Evolutionary conservation across 345 rosid species (phyloP).

Genomic region (Mangifera indica): DNA sequence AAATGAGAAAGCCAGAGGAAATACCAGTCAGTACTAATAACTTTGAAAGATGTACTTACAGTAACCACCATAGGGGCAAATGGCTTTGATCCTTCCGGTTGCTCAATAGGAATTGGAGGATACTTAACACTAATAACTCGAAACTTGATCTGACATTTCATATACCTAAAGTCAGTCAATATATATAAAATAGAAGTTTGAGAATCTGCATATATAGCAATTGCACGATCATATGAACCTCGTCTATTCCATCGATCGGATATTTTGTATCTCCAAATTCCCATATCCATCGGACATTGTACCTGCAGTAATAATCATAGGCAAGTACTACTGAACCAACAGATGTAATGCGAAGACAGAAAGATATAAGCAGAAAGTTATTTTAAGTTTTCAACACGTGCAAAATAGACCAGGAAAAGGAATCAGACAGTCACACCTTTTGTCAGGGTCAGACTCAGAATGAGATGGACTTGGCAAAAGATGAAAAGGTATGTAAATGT

Average conservation of each 20-base stretch:
- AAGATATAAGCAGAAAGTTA: not conserved
- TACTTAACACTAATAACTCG: slow-evolving; percentile 53
- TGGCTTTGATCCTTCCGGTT: slow-evolving; percentile 57
- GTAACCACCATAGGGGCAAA: slow-evolving; percentile 86
- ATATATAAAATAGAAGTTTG: not conserved
- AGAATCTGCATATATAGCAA: not conserved
- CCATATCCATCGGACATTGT: slow-evolving; percentile 77
- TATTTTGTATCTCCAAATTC: slow-evolving; percentile 33
- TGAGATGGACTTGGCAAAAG: slow-evolving; percentile 52
- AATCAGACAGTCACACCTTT: slow-evolving; percentile 34
- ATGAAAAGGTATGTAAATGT: slow-evolving; percentile 60
- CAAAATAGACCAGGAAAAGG: slow-evolving; percentile 4
- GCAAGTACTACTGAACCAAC: not conserved
- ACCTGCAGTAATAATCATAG: slow-evolving; percentile 40
- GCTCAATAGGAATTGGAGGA: slow-evolving; percentile 70
- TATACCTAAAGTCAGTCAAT: slow-evolving; percentile 18
- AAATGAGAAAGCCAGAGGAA: not conserved
- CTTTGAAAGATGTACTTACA: slow-evolving; percentile 46
- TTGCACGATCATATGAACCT: slow-evolving; percentile 36
- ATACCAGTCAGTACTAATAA: not conserved
- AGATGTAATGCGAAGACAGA: not conserved
- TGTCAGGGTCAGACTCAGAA: slow-evolving; percentile 50
- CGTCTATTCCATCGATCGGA: slow-evolving; percentile 57
- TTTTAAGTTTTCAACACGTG: not conserved
- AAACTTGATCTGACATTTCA: slow-evolving; percentile 61